phyloP scores from a whole-genome alignment of 805 yeast species.

The Yamadazyma paraphyllophila region DNA sequence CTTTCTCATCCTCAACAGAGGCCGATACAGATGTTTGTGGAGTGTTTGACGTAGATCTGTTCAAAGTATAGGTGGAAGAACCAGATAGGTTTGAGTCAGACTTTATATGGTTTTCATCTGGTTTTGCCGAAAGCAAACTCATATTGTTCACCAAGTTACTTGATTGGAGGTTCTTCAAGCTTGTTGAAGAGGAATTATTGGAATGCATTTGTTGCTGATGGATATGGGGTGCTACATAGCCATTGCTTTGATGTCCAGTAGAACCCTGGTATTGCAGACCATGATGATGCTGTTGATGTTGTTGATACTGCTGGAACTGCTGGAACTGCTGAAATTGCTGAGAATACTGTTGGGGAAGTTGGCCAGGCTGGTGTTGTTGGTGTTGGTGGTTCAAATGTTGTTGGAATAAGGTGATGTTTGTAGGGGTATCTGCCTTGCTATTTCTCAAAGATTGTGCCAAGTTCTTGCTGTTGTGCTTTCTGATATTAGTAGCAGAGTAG shows the following conservation, averaged over 20 bases:
- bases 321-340: constrained; percentile 16
- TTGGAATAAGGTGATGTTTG: constrained; percentile 16
- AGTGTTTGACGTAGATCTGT: constrained; percentile 14
- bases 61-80: constrained; percentile 10
- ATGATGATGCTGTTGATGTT: constrained; percentile 2
- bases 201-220: constrained; percentile 7
- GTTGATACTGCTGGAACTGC: constrained; percentile 10
- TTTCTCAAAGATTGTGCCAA: constrained; percentile 15
- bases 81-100: constrained; percentile 12
- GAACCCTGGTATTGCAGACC: not conserved
- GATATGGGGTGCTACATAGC: not conserved
- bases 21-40: constrained; percentile 13
- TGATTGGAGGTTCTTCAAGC: constrained; percentile 15
- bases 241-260: not conserved
- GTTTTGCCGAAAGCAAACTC: constrained; percentile 6
- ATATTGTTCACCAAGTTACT: constrained; percentile 11
- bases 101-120: constrained; percentile 9
- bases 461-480: constrained; percentile 7
- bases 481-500: constrained; percentile 10
- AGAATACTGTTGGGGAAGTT: constrained; percentile 12
- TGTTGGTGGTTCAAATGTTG: constrained; percentile 15
- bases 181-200: constrained; percentile 15
- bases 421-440: constrained; percentile 13
- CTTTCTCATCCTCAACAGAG: constrained; percentile 9
- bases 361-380: constrained; percentile 16